phyloP scores from a whole-genome alignment of 441 rosid genomes.

The Jatropha multifida region DNA sequence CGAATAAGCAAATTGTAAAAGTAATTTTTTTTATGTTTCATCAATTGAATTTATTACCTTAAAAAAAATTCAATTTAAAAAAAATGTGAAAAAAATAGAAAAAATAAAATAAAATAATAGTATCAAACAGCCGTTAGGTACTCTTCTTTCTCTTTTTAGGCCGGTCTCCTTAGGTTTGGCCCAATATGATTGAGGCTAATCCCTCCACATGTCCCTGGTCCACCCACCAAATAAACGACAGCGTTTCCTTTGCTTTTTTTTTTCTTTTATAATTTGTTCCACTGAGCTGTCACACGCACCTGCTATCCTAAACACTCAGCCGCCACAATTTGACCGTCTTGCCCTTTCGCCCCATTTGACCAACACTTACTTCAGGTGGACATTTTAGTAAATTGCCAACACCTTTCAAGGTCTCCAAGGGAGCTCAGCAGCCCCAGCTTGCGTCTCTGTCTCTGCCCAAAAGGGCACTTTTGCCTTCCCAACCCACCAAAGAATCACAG shows the following conservation, averaged over 20 bases:
- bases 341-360: neutral
- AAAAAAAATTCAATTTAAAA: no score
- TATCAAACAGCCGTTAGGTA: no score
- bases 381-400: no score
- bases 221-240: no score
- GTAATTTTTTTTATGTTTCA: no score
- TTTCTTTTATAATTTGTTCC: no score
- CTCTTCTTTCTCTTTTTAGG: neutral
- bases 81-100: no score
- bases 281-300: no score
- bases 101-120: no score
- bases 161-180: neutral
- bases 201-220: neutral
- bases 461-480: conserved; percentile 19
- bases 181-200: neutral
- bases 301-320: neutral
- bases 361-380: neutral
- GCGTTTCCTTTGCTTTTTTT: no score
- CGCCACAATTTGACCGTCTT: neutral
- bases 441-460: neutral
- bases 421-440: neutral
- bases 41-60: no score
- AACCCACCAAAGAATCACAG: neutral
- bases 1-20: no score
- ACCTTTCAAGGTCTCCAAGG: neutral